phyloP scores from a whole-genome alignment of 2,329 filamentous ascomycete species.

The Anthostomella pinea region DNA sequence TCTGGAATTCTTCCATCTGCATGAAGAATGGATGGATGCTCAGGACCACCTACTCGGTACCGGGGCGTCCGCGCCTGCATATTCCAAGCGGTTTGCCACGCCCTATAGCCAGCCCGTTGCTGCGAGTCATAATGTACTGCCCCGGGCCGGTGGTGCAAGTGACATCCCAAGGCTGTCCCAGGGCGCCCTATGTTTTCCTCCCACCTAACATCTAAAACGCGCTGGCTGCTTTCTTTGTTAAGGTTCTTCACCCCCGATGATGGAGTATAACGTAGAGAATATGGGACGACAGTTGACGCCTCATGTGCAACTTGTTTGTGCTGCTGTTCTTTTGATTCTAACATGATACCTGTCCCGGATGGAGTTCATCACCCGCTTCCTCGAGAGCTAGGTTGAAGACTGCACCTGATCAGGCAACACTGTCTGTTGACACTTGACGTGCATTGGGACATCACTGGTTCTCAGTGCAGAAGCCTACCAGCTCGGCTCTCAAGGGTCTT shows the following conservation, averaged over 20 bases:
- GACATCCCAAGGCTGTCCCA: slow-evolving; percentile 17
- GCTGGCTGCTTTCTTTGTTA: too few relatives aligned
- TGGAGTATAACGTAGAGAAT: background rate
- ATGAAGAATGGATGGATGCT: slow-evolving; percentile 7
- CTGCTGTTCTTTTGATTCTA: slow-evolving; percentile 5
- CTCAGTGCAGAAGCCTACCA: slow-evolving; percentile 14
- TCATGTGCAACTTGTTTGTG: background rate
- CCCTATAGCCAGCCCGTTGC: slow-evolving; percentile 6
- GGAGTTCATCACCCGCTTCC: slow-evolving; percentile 8
- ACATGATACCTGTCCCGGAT: too few relatives aligned
- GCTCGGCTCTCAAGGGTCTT: slow-evolving; percentile 21
- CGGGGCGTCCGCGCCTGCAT: background rate
- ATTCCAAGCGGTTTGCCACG: slow-evolving; percentile 9
- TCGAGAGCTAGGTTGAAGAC: slow-evolving; percentile 11
- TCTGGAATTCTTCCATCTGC: slow-evolving; percentile 7
- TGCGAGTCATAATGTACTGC: slow-evolving; percentile 9
- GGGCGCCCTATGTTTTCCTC: slow-evolving; percentile 13
- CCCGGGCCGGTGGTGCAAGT: slow-evolving; percentile 14
- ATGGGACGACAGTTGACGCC: background rate
- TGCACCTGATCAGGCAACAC: slow-evolving; percentile 24
- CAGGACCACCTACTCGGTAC: slow-evolving; percentile 4
- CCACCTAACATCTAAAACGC: slow-evolving; percentile 18
- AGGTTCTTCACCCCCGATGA: too few relatives aligned
- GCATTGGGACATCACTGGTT: slow-evolving; percentile 18
- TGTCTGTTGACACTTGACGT: slow-evolving; percentile 10